Base-by-base conservation (phyloP, 495 filamentous ascomycete genomes). In the Hypoxylon subgilvum region DNA sequence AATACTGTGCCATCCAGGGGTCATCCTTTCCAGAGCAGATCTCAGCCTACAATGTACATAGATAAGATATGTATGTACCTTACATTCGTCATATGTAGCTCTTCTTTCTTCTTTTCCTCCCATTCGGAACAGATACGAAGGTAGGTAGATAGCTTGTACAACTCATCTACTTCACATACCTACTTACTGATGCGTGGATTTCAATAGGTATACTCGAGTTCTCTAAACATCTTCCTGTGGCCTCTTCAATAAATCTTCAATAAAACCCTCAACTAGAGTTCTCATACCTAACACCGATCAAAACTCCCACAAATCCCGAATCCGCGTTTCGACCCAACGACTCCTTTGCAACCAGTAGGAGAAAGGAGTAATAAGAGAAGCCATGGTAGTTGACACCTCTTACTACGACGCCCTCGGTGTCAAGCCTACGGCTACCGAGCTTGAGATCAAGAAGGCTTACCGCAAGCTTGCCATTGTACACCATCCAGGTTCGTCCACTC, bases 401-500 rank as follows among this genome's bases (percentile, higher is more conserved):
- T 94, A 94, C 74, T 98, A 98, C 74, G 95, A 98, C 72, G 85
- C 83, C 63, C 81, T 99, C 10, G 89, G 88, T 52, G 95, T 99
- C 65, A 83, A 86, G 71, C 88, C 92, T 34, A 90, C 86, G 8
- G 95, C 94, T 13, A 88, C 91, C 49, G 91, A 96, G 70, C 86
- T 97, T 6, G 95, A 99, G 60, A 97, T 99, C 76, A 99, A 99
- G 79, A 97, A 97, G 75, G 94, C 94, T n/a, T 99, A 99, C 73
- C 83, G 94, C 55, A 97, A 92, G 74, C 86, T 94, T 23, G 94
- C 94, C 38, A 96, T 99, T 66, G 69, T 83, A 46, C 79, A 84
- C 51, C 84, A 86, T 67, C 84, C 84, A 64, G 81, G 81, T 82
- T 23, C 16, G 34, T 32, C 23, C 16, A 44, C 19, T 23, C n/a